Evolutionary conservation across 2,329 filamentous ascomycete genomes (phyloP).

Genomic region (Penicillium expansum): DNA sequence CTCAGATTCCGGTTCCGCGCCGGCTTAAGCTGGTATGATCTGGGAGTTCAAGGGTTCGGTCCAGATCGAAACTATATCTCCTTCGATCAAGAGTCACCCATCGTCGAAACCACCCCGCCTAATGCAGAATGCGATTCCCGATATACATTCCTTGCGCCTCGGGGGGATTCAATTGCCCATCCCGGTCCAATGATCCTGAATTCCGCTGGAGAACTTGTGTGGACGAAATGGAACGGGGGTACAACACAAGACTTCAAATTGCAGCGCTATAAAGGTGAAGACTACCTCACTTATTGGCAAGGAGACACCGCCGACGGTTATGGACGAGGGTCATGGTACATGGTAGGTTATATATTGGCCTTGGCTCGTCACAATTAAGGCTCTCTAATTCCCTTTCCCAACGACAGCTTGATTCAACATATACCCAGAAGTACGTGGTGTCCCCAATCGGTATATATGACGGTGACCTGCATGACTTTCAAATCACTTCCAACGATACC

Average conservation of each 20-base stretch:
- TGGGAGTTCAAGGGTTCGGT: slow-evolving; percentile 32
- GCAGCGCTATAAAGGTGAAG: slow-evolving; percentile 45
- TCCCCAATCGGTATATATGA: slow-evolving; percentile 19
- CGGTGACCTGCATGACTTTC: slow-evolving; percentile 47
- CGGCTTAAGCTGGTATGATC: slow-evolving; percentile 28
- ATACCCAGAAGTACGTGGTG: slow-evolving; percentile 29
- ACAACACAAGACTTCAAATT: slow-evolving; percentile 49
- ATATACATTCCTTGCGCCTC: slow-evolving; percentile 33
- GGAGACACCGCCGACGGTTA: slow-evolving; percentile 49
- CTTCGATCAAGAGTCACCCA: slow-evolving; percentile 30
- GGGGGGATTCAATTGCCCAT: slow-evolving; percentile 32
- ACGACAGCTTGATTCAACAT: slow-evolving; percentile 27
- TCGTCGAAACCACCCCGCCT: slow-evolving; percentile 26
- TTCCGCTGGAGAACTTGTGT: slow-evolving; percentile 28
- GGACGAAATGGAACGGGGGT: slow-evolving; percentile 33
- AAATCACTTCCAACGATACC: slow-evolving; percentile 42
- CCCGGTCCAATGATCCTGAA: slow-evolving; percentile 44
- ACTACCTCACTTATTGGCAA: slow-evolving; percentile 50
- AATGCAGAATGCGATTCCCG: slow-evolving; percentile 28
- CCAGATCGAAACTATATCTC: slow-evolving; percentile 29
- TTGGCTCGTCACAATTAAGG: background rate
- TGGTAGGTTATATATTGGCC: slow-evolving; percentile 32
- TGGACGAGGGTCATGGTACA: slow-evolving; percentile 35
- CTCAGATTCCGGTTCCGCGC: slow-evolving; percentile 17
- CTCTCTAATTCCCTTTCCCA: slow-evolving; percentile 1